Conservation (phyloP, 352 stramenopile genomes). For the Aphanomyces euteiches region DNA sequence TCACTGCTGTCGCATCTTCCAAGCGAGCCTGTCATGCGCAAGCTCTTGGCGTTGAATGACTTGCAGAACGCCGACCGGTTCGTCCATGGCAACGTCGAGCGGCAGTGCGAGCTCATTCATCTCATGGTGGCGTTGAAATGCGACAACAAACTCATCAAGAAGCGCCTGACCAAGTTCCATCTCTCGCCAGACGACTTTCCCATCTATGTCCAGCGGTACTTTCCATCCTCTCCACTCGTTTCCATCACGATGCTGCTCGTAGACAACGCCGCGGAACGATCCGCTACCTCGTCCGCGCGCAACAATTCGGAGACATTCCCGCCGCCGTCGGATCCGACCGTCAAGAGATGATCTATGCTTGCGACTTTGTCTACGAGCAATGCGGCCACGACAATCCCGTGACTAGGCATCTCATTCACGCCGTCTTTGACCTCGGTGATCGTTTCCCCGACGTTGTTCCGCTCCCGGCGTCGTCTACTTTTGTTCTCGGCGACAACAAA, state of each 20-base stretch:
- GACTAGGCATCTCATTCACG: conserved; percentile 57
- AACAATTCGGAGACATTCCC: conserved; percentile 57
- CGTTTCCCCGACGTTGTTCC: conserved; percentile 53
- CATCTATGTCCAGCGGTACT: conserved; percentile 47
- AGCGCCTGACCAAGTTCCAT: conserved; percentile 56
- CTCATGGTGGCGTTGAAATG: conserved; percentile 46
- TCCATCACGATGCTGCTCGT: conserved; percentile 1
- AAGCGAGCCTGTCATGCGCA: neutral
- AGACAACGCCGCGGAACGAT: conserved; percentile 49
- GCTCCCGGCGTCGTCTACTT: conserved; percentile 18
- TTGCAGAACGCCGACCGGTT: conserved; percentile 55
- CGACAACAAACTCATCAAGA: conserved; percentile 69
- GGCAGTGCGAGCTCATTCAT: conserved; percentile 50
- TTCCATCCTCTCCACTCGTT: neutral
- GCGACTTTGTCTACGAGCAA: conserved; percentile 50
- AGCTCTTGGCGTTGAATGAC: conserved; percentile 46
- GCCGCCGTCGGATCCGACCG: conserved; percentile 36
- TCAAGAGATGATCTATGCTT: conserved; percentile 48
- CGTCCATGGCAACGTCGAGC: conserved; percentile 38
- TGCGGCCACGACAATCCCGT: conserved; percentile 39
- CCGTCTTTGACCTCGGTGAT: conserved; percentile 34
- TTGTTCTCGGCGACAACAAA: conserved; percentile 38
- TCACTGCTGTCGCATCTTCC: conserved; percentile 14
- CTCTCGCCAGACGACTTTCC: conserved; percentile 54
- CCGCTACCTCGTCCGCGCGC: conserved; percentile 57